Evolutionary conservation across 2,329 filamentous ascomycete species (phyloP), one percentile per base, ranked within the genome.

Genomic region (Trichoderma koningiopsis): DNA sequence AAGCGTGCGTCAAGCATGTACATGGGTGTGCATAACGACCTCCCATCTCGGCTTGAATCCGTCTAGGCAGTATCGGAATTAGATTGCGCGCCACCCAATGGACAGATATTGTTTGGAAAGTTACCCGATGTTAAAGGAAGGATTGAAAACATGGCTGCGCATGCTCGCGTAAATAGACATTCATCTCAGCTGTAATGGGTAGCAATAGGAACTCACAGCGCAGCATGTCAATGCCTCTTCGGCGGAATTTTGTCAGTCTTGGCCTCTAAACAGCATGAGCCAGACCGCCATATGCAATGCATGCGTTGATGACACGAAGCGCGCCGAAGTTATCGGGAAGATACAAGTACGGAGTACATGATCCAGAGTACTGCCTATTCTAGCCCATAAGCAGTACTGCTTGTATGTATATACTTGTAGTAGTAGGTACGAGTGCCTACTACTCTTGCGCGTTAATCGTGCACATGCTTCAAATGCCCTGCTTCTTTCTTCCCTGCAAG

Each of bases 211-310:
- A 13, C 19, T 58, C 55, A 33, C 13, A 35, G 55, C n/a, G 10
- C 6, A 56, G 62, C 52, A 33, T 24, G 35, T 57, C 22, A 33
- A 19, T 56, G 2, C 6, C 27, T 64, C 19, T 19, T 47, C 24
- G n/a, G 35, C 40, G n/a, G 19, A 19, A 31, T 40, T 43, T n/a
- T 5, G 16, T 27, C 40, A 43, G 52, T 13, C 13, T 19, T 35
- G 31, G 19, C 27, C 5, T 19, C 27, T 5, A 22, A n/a, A 22
- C 35, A 33, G 13, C n/a, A 40, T n/a, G 49, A 29, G 61, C 29
- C 55, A 67, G 68, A 70, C 68, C 62, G 68, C 68, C 68, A 70
- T 70, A 40, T 70, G 68, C 68, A 57, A 40, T 49, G 55, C 61
- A 60, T 27, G 24, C 57, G 35, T 35, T 24, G 61, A 58, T 58